Evolutionary conservation across 306 rosid genomes (phyloP), one percentile per base, ranked within the genome.

Genomic region (Ammopiptanthus mongolicus): DNA sequence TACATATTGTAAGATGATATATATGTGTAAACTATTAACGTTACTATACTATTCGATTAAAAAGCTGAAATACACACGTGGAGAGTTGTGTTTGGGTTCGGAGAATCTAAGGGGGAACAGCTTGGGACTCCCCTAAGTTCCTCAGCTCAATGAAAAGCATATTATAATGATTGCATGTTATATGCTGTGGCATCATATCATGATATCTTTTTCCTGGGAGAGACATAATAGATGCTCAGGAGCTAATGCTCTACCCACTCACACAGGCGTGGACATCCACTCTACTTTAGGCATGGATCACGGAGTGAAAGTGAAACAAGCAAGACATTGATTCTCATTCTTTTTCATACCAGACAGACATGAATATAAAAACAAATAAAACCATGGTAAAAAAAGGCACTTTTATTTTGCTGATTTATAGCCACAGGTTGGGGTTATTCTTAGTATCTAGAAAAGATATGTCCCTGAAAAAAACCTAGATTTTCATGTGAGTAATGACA

Each of bases 181-280:
- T 52, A 59, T 67, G 84, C 15, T 52, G 64, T 58, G 59, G 67
- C 37, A 56, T 69, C 2, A 46, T 42, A 53, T 41, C 14, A 41
- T 41, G 14, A 37, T 41, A 62, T 59, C 33, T 60, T 44, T 83
- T 81, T 76, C 13, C 48, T 6, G 51, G 71, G 62, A 66, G 78
- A 69, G 81, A 77, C 81, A 83, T 42, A 73, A 71, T 64, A 60
- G 89, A 81, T 83, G 85, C 88, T 79, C 65, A 33, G 25, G 46
- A 46, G 71, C 74, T 86, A 85, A 82, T 88, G 97, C 84, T 82
- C 71, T 74, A 2, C 82, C 88, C 90, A 88, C 97, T 87, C 83
- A 80, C 52, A 29, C 33, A 53, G 57, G 77, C 60, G 75, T 59
- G 83, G 73, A 57, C 80, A 60, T 73, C 83, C 78, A 78, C 86